Conservation (phyloP, 1,139 yeast genomes). For the Kurtzmaniella natalensis region DNA sequence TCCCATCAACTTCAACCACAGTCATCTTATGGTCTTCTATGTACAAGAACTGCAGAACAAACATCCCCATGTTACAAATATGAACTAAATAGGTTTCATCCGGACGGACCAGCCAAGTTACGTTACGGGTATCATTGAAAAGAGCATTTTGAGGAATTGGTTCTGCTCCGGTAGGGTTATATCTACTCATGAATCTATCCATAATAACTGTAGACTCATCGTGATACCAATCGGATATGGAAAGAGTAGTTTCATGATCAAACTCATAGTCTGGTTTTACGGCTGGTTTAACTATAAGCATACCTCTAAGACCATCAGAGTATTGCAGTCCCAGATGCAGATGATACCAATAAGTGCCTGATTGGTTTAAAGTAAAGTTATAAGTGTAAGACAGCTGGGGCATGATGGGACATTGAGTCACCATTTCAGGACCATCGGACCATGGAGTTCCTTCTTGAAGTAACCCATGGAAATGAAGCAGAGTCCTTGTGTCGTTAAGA, state of each 20-base stretch:
- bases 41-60: slow-evolving; percentile 79
- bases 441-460: slow-evolving; percentile 69
- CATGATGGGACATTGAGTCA: slow-evolving; percentile 84
- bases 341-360: slow-evolving; percentile 94
- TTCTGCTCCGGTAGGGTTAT: slow-evolving; percentile 95
- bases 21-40: slow-evolving; percentile 81
- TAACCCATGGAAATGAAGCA: slow-evolving; percentile 89
- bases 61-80: slow-evolving; percentile 78
- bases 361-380: slow-evolving; percentile 84
- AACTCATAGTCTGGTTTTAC: slow-evolving; percentile 36
- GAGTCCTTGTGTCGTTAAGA: slow-evolving; percentile 52
- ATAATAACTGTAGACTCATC: slow-evolving; percentile 49
- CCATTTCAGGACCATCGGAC: slow-evolving; percentile 87
- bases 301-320: slow-evolving; percentile 88
- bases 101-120: slow-evolving; percentile 69
- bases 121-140: slow-evolving; percentile 73
- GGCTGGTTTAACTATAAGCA: slow-evolving; percentile 57
- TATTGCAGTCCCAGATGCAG: slow-evolving; percentile 84
- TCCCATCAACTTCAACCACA: slow-evolving; percentile 82
- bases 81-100: slow-evolving; percentile 76
- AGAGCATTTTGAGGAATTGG: slow-evolving; percentile 82
- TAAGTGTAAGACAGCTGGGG: slow-evolving; percentile 65
- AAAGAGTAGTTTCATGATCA: slow-evolving; percentile 70
- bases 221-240: slow-evolving; percentile 86
- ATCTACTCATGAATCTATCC: slow-evolving; percentile 55